Percentiles rank a stretch among this genome's conserved stretches.
These are phyloP conservation scores for Cyberlindnera saturnus DNA, from an alignment of 805 yeast genomes.

Conservation along the genomic window DNA sequence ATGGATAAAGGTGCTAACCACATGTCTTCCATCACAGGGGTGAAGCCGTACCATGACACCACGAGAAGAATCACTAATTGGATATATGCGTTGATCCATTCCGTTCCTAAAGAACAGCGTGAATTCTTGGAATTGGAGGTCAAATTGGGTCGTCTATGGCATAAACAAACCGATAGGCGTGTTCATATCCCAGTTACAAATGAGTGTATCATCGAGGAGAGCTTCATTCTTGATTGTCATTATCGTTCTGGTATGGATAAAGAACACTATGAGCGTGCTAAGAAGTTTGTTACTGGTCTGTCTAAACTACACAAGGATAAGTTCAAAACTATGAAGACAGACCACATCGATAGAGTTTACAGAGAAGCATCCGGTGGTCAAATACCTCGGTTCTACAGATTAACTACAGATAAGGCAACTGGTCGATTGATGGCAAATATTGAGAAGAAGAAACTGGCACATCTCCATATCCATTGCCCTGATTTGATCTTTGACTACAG, in stretches of 20 bases:
- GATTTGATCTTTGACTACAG: slow-evolving; percentile 73
- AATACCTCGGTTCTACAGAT: slow-evolving; percentile 56
- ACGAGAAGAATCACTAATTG: slow-evolving; percentile 81
- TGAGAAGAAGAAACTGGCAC: slow-evolving; percentile 68
- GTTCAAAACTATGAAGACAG: slow-evolving; percentile 55
- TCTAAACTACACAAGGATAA: slow-evolving; percentile 46
- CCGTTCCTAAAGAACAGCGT: slow-evolving; percentile 47
- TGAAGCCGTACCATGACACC: slow-evolving; percentile 73
- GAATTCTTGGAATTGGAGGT: slow-evolving; percentile 66
- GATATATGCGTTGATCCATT: slow-evolving; percentile 77
- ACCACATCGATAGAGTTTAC: slow-evolving; percentile 57
- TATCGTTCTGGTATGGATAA: slow-evolving; percentile 65
- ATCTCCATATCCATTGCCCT: slow-evolving; percentile 67
- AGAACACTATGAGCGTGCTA: slow-evolving; percentile 51
- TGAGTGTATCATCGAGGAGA: slow-evolving; percentile 49
- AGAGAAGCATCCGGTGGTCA: slow-evolving; percentile 59
- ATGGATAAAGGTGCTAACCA: neutral
- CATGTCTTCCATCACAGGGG: slow-evolving; percentile 50
- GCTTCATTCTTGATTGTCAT: slow-evolving; percentile 48
- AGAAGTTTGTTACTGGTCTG: slow-evolving; percentile 47
- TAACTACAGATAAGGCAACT: slow-evolving; percentile 63
- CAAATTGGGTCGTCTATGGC: slow-evolving; percentile 67
- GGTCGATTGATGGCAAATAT: slow-evolving; percentile 64
- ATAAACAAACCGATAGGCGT: slow-evolving; percentile 55
- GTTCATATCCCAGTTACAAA: slow-evolving; percentile 61